These are phyloP conservation scores for Jaminaea rosea DNA, from an alignment of 1,284 basidiomycete species.

Conservation along the genomic window DNA sequence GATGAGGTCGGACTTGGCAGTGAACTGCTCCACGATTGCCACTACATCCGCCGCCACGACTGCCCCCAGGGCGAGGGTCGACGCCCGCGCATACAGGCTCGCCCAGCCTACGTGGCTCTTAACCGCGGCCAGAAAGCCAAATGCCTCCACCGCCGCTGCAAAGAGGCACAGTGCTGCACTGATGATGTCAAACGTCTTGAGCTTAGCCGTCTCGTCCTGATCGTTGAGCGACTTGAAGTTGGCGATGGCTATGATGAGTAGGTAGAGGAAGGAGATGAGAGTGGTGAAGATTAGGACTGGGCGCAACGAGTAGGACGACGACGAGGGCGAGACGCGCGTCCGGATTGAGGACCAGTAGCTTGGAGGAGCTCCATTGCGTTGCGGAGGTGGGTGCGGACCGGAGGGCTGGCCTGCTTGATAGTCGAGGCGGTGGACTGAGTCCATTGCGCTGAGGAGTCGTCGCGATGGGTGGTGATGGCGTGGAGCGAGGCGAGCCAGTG, in stretches of 20 bases:
- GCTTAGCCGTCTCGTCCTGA: conserved; percentile 15
- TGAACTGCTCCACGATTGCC: conserved; percentile 23
- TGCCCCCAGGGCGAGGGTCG: conserved; percentile 15
- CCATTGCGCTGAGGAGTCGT: too few relatives aligned
- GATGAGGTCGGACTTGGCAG: conserved; percentile 23
- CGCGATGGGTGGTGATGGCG: too few relatives aligned
- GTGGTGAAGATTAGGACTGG: conserved; percentile 30
- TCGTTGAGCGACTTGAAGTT: conserved; percentile 17
- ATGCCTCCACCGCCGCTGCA: conserved; percentile 21
- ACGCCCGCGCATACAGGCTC: conserved; percentile 5
- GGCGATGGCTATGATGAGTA: conserved; percentile 18
- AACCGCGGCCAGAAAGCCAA: conserved; percentile 24
- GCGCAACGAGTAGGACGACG: conserved; percentile 29
- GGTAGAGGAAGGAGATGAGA: conserved; percentile 30
- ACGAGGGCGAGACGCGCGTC: too few relatives aligned
- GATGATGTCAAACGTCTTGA: conserved; percentile 25
- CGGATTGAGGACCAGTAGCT: too few relatives aligned
- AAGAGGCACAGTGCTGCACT: conserved; percentile 18
- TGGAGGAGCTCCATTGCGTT: too few relatives aligned
- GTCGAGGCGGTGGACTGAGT: too few relatives aligned
- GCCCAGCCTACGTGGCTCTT: conserved; percentile 8
- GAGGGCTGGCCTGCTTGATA: too few relatives aligned
- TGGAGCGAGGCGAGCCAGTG: too few relatives aligned
- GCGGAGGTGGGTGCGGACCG: too few relatives aligned
- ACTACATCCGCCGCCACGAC: conserved; percentile 26